These are phyloP conservation scores for Chrysoporthe cubensis DNA, from an alignment of 2,329 filamentous ascomycete species.

Conservation along the genomic window DNA sequence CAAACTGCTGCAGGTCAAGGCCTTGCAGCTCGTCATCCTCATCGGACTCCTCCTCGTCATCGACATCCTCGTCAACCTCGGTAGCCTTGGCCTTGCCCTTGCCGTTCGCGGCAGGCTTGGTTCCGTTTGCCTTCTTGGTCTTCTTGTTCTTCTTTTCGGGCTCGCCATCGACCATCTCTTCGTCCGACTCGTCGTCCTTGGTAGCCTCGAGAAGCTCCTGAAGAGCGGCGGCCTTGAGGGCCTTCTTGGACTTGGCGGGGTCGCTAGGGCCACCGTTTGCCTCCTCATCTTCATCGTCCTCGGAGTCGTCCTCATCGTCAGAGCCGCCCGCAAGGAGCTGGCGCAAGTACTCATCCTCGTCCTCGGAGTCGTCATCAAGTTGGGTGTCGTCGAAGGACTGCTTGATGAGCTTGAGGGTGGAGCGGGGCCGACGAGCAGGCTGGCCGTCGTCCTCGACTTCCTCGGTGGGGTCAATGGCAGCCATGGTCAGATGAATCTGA, in stretches of 20 bases:
- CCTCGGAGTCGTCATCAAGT: constrained; percentile 62
- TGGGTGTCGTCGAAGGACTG: constrained; percentile 58
- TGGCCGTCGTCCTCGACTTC: constrained; percentile 69
- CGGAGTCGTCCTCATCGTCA: constrained; percentile 55
- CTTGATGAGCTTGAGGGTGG: constrained; percentile 91
- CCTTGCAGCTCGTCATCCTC: constrained; percentile 66
- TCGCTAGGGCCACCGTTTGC: constrained; percentile 89
- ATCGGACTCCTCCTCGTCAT: constrained; percentile 56
- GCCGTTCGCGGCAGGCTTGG: constrained; percentile 11
- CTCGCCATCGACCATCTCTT: constrained; percentile 67
- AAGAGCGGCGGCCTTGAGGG: constrained; percentile 75
- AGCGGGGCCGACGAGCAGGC: constrained; percentile 67
- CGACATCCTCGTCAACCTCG: constrained; percentile 63
- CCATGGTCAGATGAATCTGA: constrained; percentile 98
- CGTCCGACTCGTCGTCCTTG: constrained; percentile 60
- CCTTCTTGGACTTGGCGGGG: constrained; percentile 86
- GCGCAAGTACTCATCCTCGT: constrained; percentile 69
- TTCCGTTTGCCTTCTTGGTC: constrained; percentile 61
- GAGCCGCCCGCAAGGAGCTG: constrained; percentile 55
- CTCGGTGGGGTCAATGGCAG: constrained; percentile 89
- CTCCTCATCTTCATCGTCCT: constrained; percentile 67
- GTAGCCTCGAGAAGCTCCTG: constrained; percentile 77
- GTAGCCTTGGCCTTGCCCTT: constrained; percentile 56
- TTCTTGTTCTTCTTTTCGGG: constrained; percentile 65
- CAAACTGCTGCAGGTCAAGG: constrained; percentile 80